phyloP scores from a whole-genome alignment of 805 yeast genomes.

The Schwanniomyces pseudopolymorphus region DNA sequence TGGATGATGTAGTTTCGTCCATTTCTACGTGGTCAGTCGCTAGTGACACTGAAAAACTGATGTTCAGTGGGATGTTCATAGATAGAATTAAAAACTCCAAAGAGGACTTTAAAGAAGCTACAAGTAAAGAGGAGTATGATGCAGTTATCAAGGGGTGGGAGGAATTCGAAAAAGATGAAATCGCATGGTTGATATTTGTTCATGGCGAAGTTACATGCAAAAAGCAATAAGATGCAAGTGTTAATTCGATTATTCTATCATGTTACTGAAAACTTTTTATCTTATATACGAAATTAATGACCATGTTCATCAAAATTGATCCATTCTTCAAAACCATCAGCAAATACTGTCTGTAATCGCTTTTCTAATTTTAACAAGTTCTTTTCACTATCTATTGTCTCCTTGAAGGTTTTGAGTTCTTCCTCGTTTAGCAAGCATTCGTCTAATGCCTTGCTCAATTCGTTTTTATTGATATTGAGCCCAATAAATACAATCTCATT shows the following conservation, averaged over 20 bases:
- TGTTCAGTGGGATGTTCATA: slow-evolving; percentile 9
- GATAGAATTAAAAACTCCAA: slow-evolving; percentile 11
- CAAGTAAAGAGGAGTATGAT: slow-evolving; percentile 4
- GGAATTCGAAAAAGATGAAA: slow-evolving; percentile 14
- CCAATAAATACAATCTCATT: slow-evolving; percentile 50
- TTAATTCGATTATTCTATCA: too few species aligned
- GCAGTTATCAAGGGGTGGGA: slow-evolving; percentile 12
- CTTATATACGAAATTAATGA: not conserved
- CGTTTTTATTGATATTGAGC: slow-evolving; percentile 26
- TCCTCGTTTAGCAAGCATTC: slow-evolving; percentile 39
- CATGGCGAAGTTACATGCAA: slow-evolving; percentile 19
- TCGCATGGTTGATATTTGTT: slow-evolving; percentile 11
- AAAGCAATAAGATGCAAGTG: slow-evolving; percentile 2
- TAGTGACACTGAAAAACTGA: slow-evolving; percentile 8
- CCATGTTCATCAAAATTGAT: slow-evolving; percentile 10
- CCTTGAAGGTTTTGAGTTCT: slow-evolving; percentile 29
- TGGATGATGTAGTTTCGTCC: slow-evolving; percentile 7
- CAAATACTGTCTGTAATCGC: slow-evolving; percentile 24
- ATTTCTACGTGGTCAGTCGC: slow-evolving; percentile 15
- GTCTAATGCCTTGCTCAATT: slow-evolving; percentile 30
- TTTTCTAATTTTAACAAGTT: slow-evolving; percentile 31
- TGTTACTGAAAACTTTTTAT: too few species aligned
- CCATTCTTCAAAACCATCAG: slow-evolving; percentile 49
- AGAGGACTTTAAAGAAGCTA: slow-evolving; percentile 7
- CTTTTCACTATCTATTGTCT: slow-evolving; percentile 22